A percentile compares a stretch with the other conserved stretches of the same genome.
These are phyloP conservation scores for Psilocybe mexicana DNA, from an alignment of 1,284 basidiomycete genomes.

Conservation along the genomic window DNA sequence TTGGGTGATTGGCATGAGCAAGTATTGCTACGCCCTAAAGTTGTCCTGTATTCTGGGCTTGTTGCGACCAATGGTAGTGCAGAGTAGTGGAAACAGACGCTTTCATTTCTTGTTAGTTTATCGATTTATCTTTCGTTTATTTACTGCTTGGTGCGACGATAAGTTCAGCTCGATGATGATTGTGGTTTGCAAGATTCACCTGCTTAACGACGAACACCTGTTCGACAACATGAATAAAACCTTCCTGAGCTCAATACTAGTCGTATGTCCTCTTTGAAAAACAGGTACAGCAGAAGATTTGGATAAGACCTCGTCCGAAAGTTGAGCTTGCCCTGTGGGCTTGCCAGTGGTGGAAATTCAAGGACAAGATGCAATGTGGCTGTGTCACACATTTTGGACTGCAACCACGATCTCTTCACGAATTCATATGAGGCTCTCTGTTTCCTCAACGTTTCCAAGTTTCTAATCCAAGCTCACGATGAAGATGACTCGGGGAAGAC, in stretches of 20 bases:
- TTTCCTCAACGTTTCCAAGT: too few species aligned
- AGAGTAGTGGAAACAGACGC: background rate
- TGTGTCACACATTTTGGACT: constrained; percentile 7
- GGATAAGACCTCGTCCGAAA: background rate
- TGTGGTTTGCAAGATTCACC: too few species aligned
- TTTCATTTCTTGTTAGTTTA: background rate
- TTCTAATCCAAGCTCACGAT: too few species aligned
- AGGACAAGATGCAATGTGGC: constrained; percentile 5
- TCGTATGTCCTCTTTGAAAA: too few species aligned
- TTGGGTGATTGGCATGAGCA: constrained; percentile 31
- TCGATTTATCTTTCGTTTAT: background rate
- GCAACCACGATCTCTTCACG: too few species aligned
- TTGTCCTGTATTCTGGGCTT: constrained; percentile 32
- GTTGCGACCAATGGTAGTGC: constrained; percentile 15
- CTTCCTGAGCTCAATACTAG: too few species aligned
- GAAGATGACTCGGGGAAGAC: too few species aligned
- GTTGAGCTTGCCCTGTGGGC: background rate
- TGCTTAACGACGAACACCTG: too few species aligned
- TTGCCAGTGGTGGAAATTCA: background rate
- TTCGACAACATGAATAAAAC: too few species aligned
- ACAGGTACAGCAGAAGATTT: background rate
- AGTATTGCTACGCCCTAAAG: constrained; percentile 36
- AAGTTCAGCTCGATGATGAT: background rate
- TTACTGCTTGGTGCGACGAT: background rate
- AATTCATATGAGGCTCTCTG: too few species aligned